Conservation (phyloP, 768 basidiomycete species). For the Boletus insuetus region DNA sequence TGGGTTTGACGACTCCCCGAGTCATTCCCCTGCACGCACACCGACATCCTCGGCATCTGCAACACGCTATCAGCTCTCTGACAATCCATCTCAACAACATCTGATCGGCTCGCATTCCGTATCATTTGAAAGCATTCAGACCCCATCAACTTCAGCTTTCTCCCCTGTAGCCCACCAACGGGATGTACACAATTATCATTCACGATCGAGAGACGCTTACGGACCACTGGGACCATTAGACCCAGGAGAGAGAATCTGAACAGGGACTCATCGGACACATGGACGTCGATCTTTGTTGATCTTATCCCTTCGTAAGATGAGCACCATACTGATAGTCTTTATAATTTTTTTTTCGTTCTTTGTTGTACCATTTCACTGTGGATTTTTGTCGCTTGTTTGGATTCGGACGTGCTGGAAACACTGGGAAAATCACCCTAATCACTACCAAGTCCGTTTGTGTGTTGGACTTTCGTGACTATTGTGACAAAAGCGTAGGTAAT, state of each 20-base stretch:
- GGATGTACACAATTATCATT: slow-evolving; percentile 37
- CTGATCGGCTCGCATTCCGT: slow-evolving; percentile 45
- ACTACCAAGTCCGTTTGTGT: not conserved
- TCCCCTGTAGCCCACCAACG: slow-evolving; percentile 27
- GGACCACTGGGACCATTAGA: slow-evolving; percentile 60
- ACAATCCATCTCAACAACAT: slow-evolving; percentile 42
- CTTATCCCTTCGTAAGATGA: not conserved
- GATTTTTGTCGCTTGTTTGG: slow-evolving; percentile 1
- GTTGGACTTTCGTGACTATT: not conserved
- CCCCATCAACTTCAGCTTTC: slow-evolving; percentile 33
- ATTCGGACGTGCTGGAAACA: not conserved
- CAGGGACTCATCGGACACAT: slow-evolving; percentile 19
- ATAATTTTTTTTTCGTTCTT: not conserved
- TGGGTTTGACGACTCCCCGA: slow-evolving; percentile 73
- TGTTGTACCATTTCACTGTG: slow-evolving; percentile 15
- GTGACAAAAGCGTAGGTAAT: not conserved
- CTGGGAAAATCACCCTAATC: too few relatives aligned
- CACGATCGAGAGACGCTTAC: slow-evolving; percentile 36
- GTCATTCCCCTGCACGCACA: slow-evolving; percentile 44
- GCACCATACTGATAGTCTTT: slow-evolving; percentile 1
- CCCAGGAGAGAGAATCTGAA: slow-evolving; percentile 52
- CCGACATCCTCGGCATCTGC: slow-evolving; percentile 34
- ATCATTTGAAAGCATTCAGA: slow-evolving; percentile 31
- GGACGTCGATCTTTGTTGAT: slow-evolving; percentile 31
- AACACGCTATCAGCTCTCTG: slow-evolving; percentile 62